phyloP scores from a whole-genome alignment of 2,329 filamentous ascomycete species.

The Colletotrichum phormii region DNA sequence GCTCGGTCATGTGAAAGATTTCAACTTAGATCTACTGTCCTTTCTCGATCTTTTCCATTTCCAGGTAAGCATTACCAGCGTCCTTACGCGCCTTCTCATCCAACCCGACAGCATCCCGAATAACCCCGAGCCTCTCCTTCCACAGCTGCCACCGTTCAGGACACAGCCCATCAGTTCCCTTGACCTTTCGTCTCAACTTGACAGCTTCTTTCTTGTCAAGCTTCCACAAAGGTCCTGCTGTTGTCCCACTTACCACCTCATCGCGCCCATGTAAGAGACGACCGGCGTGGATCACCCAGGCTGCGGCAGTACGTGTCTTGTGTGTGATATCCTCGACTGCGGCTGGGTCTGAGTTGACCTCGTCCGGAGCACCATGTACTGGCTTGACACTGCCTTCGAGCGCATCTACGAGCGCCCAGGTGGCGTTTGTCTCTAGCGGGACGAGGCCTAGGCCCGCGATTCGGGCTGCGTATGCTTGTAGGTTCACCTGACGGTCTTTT shows the following conservation, averaged over 20 bases:
- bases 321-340: neutral
- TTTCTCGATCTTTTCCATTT: neutral
- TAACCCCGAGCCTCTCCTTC: conserved; percentile 36
- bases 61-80: neutral
- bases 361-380: neutral
- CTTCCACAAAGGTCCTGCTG: conserved; percentile 38
- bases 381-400: neutral
- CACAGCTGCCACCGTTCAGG: conserved; percentile 37
- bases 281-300: neutral
- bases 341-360: neutral
- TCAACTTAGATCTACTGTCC: too few relatives aligned
- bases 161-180: conserved; percentile 35
- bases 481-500: neutral
- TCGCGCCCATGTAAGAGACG: neutral
- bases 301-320: neutral
- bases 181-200: conserved; percentile 33
- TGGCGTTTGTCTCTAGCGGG: neutral
- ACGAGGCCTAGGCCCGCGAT: neutral
- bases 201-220: conserved; percentile 36
- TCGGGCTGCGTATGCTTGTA: neutral
- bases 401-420: neutral
- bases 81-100: conserved; percentile 5
- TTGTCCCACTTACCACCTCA: conserved; percentile 5
- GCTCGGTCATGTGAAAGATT: too few relatives aligned
- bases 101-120: conserved; percentile 29